These are phyloP conservation scores for Ophryocystis elektroscirrha DNA, from an alignment of 169 alveolate species.

Conservation along the genomic window DNA sequence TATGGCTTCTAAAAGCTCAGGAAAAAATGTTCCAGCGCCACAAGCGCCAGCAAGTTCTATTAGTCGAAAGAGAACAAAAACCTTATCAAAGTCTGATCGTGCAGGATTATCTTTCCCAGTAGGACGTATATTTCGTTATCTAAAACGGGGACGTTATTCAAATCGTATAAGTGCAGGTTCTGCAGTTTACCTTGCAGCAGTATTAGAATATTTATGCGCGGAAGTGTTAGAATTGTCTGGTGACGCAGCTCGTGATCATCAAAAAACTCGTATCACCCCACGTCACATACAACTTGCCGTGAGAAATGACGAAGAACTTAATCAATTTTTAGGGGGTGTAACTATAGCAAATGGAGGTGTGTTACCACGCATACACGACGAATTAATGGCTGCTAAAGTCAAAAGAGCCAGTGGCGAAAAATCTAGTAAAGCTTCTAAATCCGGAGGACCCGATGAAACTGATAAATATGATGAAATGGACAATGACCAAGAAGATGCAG, in stretches of 20 bases:
- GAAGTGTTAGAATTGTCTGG: slow-evolving; percentile 96
- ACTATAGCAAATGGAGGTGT: slow-evolving; percentile 97
- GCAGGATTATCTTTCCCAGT: slow-evolving; percentile 99
- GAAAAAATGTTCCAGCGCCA: too few relatives aligned
- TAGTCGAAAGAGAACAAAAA: too few relatives aligned
- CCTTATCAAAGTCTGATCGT: too few relatives aligned
- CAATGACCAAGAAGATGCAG: too few relatives aligned
- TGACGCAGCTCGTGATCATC: slow-evolving; percentile 85
- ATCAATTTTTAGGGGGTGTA: slow-evolving; percentile 81
- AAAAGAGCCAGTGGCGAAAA: too few relatives aligned
- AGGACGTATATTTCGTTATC: slow-evolving; percentile 87
- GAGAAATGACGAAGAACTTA: slow-evolving; percentile 90
- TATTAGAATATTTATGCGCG: slow-evolving; percentile 86
- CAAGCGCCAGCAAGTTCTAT: too few relatives aligned
- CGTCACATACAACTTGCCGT: slow-evolving; percentile 95
- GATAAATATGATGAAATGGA: too few relatives aligned
- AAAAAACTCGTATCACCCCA: slow-evolving; percentile 90
- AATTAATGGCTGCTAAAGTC: too few relatives aligned
- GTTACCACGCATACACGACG: too few relatives aligned
- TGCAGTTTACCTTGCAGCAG: slow-evolving; percentile 82
- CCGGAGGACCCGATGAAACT: too few relatives aligned
- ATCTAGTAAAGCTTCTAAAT: too few relatives aligned
- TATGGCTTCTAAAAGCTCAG: too few relatives aligned
- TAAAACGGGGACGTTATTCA: slow-evolving; percentile 85
- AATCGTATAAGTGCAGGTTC: slow-evolving; percentile 65